phyloP scores from a whole-genome alignment of 208 protist species.

The Trichomonas gallinae region DNA sequence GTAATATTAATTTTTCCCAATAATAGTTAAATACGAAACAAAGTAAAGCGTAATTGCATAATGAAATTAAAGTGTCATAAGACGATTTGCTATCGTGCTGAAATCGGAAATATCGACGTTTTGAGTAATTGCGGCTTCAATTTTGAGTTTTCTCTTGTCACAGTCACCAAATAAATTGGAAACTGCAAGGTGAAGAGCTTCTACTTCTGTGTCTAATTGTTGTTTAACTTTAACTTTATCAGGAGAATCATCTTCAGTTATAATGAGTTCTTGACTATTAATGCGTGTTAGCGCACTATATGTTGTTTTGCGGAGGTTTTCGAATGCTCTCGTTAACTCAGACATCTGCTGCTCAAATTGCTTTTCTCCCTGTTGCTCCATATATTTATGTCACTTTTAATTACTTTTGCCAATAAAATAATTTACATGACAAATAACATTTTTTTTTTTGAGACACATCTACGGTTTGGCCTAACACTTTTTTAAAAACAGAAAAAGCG shows the following conservation, averaged over 20 bases:
- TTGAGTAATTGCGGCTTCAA: not conserved
- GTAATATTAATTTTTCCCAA: no score
- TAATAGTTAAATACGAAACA: no score
- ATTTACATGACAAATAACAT: no score
- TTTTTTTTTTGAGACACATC: not conserved
- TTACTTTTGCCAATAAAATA: no score
- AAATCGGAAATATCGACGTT: not conserved
- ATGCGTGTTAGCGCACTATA: not conserved
- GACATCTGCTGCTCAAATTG: not conserved
- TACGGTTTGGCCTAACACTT: not conserved
- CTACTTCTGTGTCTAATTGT: not conserved
- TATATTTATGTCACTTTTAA: not conserved
- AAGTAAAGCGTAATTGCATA: no score
- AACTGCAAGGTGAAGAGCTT: not conserved
- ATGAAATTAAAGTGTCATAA: no score
- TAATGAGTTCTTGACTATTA: not conserved
- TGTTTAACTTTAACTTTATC: not conserved
- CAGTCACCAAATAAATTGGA: slow-evolving; percentile 9
- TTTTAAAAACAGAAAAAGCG: not conserved
- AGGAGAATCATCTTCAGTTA: not conserved
- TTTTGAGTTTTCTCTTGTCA: not conserved
- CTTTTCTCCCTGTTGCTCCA: not conserved
- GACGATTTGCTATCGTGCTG: not conserved
- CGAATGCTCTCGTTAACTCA: not conserved
- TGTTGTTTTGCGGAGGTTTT: not conserved